phyloP scores from a whole-genome alignment of 495 filamentous ascomycete genomes.

The Podospora fimiseda region DNA sequence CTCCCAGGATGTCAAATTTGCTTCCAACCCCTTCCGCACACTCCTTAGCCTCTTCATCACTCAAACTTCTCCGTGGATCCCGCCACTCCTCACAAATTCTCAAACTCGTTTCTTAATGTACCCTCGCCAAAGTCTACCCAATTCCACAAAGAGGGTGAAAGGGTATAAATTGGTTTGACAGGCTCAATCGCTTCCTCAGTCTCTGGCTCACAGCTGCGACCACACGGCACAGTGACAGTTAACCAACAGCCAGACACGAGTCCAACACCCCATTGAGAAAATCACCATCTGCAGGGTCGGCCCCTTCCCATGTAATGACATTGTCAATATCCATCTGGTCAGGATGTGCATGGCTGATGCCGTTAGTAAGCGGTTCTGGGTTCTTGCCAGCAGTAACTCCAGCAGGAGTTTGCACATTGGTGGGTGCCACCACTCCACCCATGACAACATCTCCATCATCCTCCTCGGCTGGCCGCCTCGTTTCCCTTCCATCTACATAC shows the following conservation, averaged over 20 bases:
- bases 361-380: constrained; percentile 27
- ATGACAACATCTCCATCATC: constrained; percentile 24
- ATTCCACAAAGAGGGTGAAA: too few species aligned
- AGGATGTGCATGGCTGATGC: constrained; percentile 20
- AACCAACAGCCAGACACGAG: constrained; percentile 36
- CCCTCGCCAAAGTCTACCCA: too few species aligned
- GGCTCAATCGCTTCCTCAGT: too few species aligned
- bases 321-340: constrained; percentile 63
- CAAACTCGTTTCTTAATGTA: too few species aligned
- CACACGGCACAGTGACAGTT: too few species aligned
- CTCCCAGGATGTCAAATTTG: too few species aligned
- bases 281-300: constrained; percentile 50
- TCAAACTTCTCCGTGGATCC: too few species aligned
- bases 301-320: constrained; percentile 70
- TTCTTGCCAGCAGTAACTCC: constrained; percentile 19
- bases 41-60: too few species aligned
- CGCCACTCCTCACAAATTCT: too few species aligned
- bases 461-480: neutral
- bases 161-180: too few species aligned
- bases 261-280: constrained; percentile 67
- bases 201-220: too few species aligned
- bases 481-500: constrained; percentile 35
- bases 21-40: too few species aligned
- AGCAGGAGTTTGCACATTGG: neutral
- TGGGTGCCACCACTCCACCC: constrained; percentile 26